Conservation (phyloP, 306 rosid species). For the Inga laurina region DNA sequence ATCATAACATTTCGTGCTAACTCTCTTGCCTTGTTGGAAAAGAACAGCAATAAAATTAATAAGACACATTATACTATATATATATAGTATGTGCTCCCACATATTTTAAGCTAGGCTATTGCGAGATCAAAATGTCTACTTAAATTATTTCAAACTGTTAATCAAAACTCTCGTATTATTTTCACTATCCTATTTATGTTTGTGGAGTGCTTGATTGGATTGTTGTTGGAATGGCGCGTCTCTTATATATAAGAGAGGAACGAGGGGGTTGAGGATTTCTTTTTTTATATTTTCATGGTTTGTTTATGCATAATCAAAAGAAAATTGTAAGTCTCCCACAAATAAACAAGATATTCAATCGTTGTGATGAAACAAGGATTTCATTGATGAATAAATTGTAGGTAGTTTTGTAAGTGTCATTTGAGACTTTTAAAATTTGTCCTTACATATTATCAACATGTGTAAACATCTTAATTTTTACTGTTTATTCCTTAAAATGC, state of each 20-base stretch:
- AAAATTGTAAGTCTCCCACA: neutral
- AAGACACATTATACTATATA: neutral
- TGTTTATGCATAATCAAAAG: neutral
- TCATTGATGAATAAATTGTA: neutral
- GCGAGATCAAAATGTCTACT: neutral
- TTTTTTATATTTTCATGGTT: no score
- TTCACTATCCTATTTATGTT: neutral
- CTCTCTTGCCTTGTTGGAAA: conserved; percentile 10
- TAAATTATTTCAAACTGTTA: neutral
- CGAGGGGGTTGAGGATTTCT: neutral
- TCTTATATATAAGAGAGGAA: neutral
- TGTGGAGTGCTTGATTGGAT: neutral
- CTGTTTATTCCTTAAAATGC: neutral
- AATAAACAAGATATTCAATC: neutral
- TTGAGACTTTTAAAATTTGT: neutral
- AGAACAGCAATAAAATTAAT: neutral
- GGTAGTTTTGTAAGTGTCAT: neutral
- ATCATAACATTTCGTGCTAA: neutral
- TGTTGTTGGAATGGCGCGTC: neutral
- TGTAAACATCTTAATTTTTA: neutral
- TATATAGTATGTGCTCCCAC: neutral
- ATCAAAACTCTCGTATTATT: neutral
- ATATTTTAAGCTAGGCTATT: neutral
- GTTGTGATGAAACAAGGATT: neutral
- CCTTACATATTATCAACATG: neutral